A percentile compares a stretch with the other conserved stretches of the same genome.
These are phyloP conservation scores for Zopfia rhizophila DNA, from an alignment of 2,329 filamentous ascomycete genomes.

Conservation along the genomic window DNA sequence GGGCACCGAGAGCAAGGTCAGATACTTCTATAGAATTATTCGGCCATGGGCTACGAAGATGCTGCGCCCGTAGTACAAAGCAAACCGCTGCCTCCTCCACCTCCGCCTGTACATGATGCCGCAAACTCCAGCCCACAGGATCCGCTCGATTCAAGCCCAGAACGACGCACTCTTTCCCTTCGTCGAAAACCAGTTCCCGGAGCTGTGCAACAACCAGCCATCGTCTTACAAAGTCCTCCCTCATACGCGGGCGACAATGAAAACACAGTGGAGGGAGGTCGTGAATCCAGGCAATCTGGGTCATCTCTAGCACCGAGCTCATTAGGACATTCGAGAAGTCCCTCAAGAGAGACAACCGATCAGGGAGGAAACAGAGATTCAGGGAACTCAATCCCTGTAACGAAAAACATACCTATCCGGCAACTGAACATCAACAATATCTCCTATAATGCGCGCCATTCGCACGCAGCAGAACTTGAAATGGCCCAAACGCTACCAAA, in stretches of 20 bases:
- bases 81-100: constrained; percentile 40
- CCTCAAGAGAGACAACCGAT: constrained; percentile 47
- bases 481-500: constrained; percentile 17
- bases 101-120: constrained; percentile 28
- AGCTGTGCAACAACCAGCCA: constrained; percentile 24
- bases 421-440: constrained; percentile 47
- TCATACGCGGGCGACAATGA: constrained; percentile 45
- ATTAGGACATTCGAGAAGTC: constrained; percentile 46
- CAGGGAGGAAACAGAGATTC: constrained; percentile 34
- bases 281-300: constrained; percentile 46
- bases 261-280: constrained; percentile 38
- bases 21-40: too few relatives aligned
- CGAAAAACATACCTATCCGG: constrained; percentile 46
- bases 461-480: constrained; percentile 44
- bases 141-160: constrained; percentile 26
- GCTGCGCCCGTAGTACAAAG: constrained; percentile 31
- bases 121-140: constrained; percentile 20
- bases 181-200: constrained; percentile 36
- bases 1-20: too few relatives aligned
- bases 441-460: constrained; percentile 43
- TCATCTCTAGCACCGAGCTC: constrained; percentile 46
- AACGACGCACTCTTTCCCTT: constrained; percentile 32
- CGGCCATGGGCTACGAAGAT: constrained; percentile 40
- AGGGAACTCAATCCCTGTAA: constrained; percentile 35
- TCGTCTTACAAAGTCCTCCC: constrained; percentile 31